Evolutionary conservation across 73 alveolate genomes (phyloP), one percentile per base, ranked within the genome.

Genomic region (Paramecium caudatum): DNA sequence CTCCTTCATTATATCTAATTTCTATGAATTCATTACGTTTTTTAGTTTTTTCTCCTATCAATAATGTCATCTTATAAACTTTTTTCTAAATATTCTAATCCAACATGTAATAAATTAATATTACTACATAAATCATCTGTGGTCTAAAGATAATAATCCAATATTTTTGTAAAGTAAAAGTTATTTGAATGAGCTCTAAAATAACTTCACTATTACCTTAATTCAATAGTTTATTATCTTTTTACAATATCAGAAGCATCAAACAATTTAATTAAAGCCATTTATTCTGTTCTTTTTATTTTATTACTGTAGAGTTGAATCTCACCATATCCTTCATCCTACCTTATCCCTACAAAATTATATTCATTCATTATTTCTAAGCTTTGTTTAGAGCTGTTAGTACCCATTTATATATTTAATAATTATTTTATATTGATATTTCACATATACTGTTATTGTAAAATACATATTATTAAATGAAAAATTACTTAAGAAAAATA

Each of bases 341-440:
- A 17, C 15, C 33, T 21, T 10, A 65, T 9, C 19, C 34, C 34
- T 17, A 33, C 33, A 36, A 65, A 65, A 65, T 65, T 65, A 49
- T 33, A 65, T 33, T 65, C 49, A 34, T 30, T 65, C 34, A 65
- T 32, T 30, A 65, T 13, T 30, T 30, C 50, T 10, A 33, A 33
- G 34, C 39, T 36, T 30, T 65, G 34, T 65, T 65, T 65, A 25
- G 83, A 65, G 49, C 83, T 65, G 83, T 65, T 65, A 65, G 83
- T 43, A 25, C 83, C 83, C 83, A 65, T 65, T 65, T 65, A 65
- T 65, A 55, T n/a, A n/a, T n/a, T n/a, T n/a, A n/a, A n/a, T n/a
- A n/a, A n/a, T n/a, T n/a, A n/a, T n/a, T n/a, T n/a, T n/a, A n/a
- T n/a, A n/a, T n/a, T n/a, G n/a, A n/a, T n/a, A n/a, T n/a, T n/a